A percentile compares a stretch with the other conserved stretches of the same genome.
Evolutionary conservation across 2,329 filamentous ascomycete genomes (phyloP).

Genomic region (Epichloe scottii): DNA sequence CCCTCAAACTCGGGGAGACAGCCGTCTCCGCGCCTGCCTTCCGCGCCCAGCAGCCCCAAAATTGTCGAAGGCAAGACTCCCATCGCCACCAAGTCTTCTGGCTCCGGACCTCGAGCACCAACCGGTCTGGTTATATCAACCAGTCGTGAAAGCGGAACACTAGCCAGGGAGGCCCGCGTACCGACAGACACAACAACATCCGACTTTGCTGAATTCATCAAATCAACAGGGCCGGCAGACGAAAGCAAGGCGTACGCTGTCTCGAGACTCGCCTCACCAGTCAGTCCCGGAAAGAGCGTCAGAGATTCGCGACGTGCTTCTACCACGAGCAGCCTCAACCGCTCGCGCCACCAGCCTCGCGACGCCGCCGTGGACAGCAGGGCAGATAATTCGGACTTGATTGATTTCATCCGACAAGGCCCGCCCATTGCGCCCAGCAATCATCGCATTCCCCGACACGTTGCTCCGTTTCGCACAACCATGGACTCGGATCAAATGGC

Average conservation of each 20-base stretch:
- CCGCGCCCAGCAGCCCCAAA: conserved; percentile 4
- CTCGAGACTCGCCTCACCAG: conserved; percentile 20
- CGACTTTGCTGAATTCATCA: conserved; percentile 84
- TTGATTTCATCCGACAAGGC: conserved; percentile 88
- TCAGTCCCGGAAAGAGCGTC: conserved; percentile 23
- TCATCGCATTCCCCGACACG: conserved; percentile 66
- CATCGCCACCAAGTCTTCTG: conserved; percentile 6
- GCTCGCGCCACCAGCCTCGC: conserved; percentile 54
- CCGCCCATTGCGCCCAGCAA: conserved; percentile 49
- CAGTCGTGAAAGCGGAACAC: conserved; percentile 13
- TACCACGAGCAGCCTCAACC: conserved; percentile 24
- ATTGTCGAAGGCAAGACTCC: conserved; percentile 6
- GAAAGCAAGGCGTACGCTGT: conserved; percentile 25
- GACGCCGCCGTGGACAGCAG: conserved; percentile 51
- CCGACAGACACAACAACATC: conserved; percentile 60
- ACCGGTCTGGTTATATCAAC: conserved; percentile 10
- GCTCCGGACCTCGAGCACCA: conserved; percentile 13
- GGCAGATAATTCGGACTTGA: conserved; percentile 70
- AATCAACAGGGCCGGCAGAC: conserved; percentile 63
- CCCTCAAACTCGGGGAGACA: conserved; percentile 23
- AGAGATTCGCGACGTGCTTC: conserved; percentile 26
- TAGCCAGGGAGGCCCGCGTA: conserved; percentile 60
- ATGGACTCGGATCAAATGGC: conserved; percentile 74
- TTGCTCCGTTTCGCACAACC: conserved; percentile 73
- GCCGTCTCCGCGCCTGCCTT: conserved; percentile 8